Evolutionary conservation across 2,329 filamentous ascomycete genomes (phyloP), one percentile per base, ranked within the genome.

Genomic region (Aspergillus tanneri): DNA sequence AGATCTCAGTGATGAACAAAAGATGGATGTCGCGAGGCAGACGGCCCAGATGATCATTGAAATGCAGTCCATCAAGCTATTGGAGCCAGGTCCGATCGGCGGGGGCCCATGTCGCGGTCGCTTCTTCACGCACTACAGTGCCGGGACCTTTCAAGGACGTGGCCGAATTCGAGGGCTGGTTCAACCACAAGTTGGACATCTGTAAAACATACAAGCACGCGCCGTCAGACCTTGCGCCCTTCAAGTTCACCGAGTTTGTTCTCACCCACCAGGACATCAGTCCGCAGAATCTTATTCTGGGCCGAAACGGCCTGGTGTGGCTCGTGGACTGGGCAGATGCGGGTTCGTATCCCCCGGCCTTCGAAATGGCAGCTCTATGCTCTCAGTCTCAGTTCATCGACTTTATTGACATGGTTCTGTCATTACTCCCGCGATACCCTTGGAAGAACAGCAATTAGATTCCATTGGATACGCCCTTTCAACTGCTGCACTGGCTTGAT

Each of bases 101-200:
- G 59, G 55, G 2, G 56, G 53, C 8, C 51, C 47, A 45, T 55
- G 48, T 41, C 47, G 48, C 2, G 57, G 58, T 38, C 44, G 28
- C 2, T 59, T 59, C 46, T 60, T 63, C 35, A 60, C 54, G 10
- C 36, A 61, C 40, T 61, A 56, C 42, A 55, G 58, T 34, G 60
- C 54, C 22, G 50, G 59, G 16, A n/a, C 59, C 58, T 19, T 62
- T 58, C 18, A 49, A 41, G 45, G 36, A 50, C 23, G 19, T 22
- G 32, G 19, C 47, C 35, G 50, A 60, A 48, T 25, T 60, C 14
- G 53, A 61, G 38, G 52, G 11, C 19, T 61, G 53, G 59, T 63
- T 63, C 35, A 62, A 65, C 30, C 60, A 62, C 46, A 65, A 62
- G 40, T 51, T 64, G 16, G 49, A 55, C 9, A 57, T 65, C 44